A percentile compares a stretch with the other conserved stretches of the same genome.
Evolutionary conservation across 2,329 filamentous ascomycete species (phyloP).

Genomic region (Bipolaris victoriae): DNA sequence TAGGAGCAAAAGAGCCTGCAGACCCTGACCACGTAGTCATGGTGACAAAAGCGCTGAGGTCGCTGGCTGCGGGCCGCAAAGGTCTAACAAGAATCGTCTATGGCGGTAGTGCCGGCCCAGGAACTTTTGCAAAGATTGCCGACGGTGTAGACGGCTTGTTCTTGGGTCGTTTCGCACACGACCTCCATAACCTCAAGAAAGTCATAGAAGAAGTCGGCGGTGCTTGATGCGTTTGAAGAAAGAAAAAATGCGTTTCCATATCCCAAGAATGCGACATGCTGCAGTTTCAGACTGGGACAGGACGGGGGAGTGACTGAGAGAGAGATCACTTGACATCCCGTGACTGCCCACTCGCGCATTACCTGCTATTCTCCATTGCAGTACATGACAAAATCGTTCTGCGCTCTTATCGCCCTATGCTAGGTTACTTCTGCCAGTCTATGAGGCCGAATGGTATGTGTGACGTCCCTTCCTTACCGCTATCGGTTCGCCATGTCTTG

Average conservation of each 20-base stretch:
- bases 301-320: not conserved
- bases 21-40: conserved; percentile 72
- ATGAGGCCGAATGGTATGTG: not conserved
- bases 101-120: conserved; percentile 81
- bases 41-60: conserved; percentile 70
- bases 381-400: conserved; percentile 3
- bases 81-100: conserved; percentile 75
- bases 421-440: not conserved
- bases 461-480: not conserved
- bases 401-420: not conserved
- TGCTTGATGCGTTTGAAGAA: conserved; percentile 21
- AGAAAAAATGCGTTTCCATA: not conserved
- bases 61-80: conserved; percentile 58
- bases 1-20: conserved; percentile 75
- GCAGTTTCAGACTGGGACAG: not conserved
- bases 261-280: not conserved
- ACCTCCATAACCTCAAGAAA: conserved; percentile 71
- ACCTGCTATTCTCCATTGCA: not conserved
- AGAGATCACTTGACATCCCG: conserved; percentile 3
- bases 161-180: conserved; percentile 80
- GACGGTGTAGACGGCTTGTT: conserved; percentile 80
- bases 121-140: conserved; percentile 71
- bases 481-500: not conserved
- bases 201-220: conserved; percentile 74
- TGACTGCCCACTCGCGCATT: not conserved